Percentiles rank a stretch among this genome's conserved stretches.
Conservation (phyloP, 305 asterid species). For the Fraxinus sp. region DNA sequence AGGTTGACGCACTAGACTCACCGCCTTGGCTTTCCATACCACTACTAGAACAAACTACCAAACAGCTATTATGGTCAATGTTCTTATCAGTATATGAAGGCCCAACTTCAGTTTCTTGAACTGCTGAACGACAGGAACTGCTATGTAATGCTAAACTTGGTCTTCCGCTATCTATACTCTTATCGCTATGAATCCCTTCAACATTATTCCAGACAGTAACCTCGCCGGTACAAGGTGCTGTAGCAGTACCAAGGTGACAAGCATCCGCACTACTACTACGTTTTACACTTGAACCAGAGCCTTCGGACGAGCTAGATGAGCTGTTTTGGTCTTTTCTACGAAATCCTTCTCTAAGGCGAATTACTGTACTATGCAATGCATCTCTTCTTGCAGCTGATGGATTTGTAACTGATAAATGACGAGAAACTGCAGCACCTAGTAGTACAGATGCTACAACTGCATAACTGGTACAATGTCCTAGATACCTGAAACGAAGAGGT, state of each 20-base stretch:
- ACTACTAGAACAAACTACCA: slow-evolving; percentile 88
- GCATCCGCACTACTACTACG: slow-evolving; percentile 99
- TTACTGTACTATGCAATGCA: slow-evolving; percentile 95
- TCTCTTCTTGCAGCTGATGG: slow-evolving; percentile 97
- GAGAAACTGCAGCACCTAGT: slow-evolving; percentile 94
- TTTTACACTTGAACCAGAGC: slow-evolving; percentile 95
- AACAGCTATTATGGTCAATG: slow-evolving; percentile 57
- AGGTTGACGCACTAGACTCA: slow-evolving; percentile 85
- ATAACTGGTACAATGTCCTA: slow-evolving; percentile 97
- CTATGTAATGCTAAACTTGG: slow-evolving; percentile 80
- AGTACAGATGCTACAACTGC: slow-evolving; percentile 95
- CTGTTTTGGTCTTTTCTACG: slow-evolving; percentile 84
- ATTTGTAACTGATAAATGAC: slow-evolving; percentile 82
- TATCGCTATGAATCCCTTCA: slow-evolving; percentile 88
- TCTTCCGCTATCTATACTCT: slow-evolving; percentile 92
- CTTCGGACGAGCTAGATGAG: slow-evolving; percentile 97
- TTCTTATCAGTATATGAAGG: slow-evolving; percentile 70
- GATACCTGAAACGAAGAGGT: slow-evolving; percentile 54
- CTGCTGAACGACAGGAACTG: slow-evolving; percentile 85
- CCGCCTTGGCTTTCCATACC: slow-evolving; percentile 95
- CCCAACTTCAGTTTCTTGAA: slow-evolving; percentile 93
- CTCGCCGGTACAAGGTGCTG: slow-evolving; percentile 74
- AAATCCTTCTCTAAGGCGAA: slow-evolving; percentile 94
- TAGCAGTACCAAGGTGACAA: slow-evolving; percentile 71
- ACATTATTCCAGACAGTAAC: slow-evolving; percentile 70